Conservation (phyloP, 2,329 filamentous ascomycete genomes). For the Talaromyces sp. region DNA sequence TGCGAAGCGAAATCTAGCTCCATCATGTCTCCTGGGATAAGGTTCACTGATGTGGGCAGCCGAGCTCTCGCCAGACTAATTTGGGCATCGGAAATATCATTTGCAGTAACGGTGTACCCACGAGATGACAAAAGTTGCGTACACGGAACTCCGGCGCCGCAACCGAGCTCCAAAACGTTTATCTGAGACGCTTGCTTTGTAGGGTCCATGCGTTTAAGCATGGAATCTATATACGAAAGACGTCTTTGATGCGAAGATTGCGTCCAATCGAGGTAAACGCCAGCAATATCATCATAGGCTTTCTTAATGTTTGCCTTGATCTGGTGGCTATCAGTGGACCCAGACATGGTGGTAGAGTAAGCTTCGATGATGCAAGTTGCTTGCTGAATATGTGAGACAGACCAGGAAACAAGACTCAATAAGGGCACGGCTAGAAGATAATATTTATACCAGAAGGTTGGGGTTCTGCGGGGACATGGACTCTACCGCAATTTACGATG, state of each 20-base stretch:
- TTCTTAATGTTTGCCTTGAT: conserved; percentile 14
- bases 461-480: too few species aligned
- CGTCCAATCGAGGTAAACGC: conserved; percentile 33
- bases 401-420: not conserved
- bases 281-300: conserved; percentile 33
- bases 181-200: not conserved
- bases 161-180: conserved; percentile 36
- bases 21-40: conserved; percentile 40
- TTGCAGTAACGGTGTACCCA: conserved; percentile 28
- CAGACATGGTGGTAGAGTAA: conserved; percentile 2
- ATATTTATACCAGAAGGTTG: not conserved
- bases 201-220: conserved; percentile 19
- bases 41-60: conserved; percentile 17
- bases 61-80: conserved; percentile 27
- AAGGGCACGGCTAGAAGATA: not conserved
- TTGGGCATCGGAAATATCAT: conserved; percentile 39
- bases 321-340: not conserved
- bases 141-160: conserved; percentile 34
- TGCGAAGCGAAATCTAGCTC: conserved; percentile 25
- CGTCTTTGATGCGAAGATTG: conserved; percentile 20
- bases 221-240: conserved; percentile 20
- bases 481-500: not conserved
- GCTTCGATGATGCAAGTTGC: not conserved
- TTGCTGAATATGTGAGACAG: not conserved
- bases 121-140: conserved; percentile 17